Base-by-base conservation (phyloP, 306 rosid species). In the Styphnolobium japonicum region DNA sequence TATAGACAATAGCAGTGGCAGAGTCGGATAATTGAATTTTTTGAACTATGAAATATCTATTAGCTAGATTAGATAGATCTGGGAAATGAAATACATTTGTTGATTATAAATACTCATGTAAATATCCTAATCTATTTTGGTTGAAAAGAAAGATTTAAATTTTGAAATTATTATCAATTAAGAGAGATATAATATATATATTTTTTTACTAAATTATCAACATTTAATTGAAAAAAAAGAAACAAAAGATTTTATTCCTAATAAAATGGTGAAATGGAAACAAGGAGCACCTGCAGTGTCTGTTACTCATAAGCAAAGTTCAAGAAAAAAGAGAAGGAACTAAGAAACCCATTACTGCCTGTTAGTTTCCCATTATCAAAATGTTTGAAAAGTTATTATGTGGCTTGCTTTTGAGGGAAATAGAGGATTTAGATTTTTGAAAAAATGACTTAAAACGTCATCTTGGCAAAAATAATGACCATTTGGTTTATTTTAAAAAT, bases 341-440 rank as follows among this genome's bases (percentile, higher is more conserved):
- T 60, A 31, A 63, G 68, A 22, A 45, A 57, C 10, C 40, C 52
- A 18, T 9, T 53, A 66, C 45, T 37, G 5, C 25, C 56, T 66
- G 10, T 33, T 56, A 10, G 53, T 37, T 67, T 67, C 14, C 67
- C 75, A 39, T 15, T 12, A n/a, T 40, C 3, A 16, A 52, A 66
- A 39, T 77, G 75, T 67, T 53, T 12, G 51, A 67, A 60, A 55
- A 27, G 46, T 67, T 3, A 9, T 0, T 7, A 15, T 33, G 53
- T 67, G 34, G 42, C 67, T 40, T 67, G 60, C 68, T 78, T 78
- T 67, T 37, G 49, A 43, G 49, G 49, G 49, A 10, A 40, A 40
- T 14, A 8, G 46, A 40, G 1, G 12, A 9, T 40, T 40, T 40
- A 40, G 2, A 40, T 40, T 40, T 40, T 40, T n/a, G n/a, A n/a